These are phyloP conservation scores for Teratosphaeria pseudoeucalypti DNA, from an alignment of 2,329 filamentous ascomycete genomes.

Conservation along the genomic window DNA sequence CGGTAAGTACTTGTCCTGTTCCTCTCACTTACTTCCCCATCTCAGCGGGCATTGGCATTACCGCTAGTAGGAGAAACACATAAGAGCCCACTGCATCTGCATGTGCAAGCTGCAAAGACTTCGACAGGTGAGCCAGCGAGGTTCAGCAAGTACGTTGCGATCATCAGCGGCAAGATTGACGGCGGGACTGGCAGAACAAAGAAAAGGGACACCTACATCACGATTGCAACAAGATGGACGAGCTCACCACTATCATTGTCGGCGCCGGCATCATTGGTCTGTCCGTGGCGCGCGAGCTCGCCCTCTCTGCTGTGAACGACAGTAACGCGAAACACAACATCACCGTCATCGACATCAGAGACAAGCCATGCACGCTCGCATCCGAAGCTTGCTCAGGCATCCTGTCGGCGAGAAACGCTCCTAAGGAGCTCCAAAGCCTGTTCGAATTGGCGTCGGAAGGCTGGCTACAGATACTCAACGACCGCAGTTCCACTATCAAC, in stretches of 20 bases:
- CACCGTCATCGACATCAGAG: constrained; percentile 16
- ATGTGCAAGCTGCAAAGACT: background rate
- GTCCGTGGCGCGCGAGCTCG: constrained; percentile 16
- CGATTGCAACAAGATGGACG: background rate
- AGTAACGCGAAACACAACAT: constrained; percentile 8
- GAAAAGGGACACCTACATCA: background rate
- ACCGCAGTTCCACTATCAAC: background rate
- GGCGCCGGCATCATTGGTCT: constrained; percentile 17
- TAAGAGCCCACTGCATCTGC: background rate
- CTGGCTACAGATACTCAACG: constrained; percentile 7
- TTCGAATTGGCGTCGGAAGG: constrained; percentile 1
- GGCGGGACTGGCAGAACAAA: background rate
- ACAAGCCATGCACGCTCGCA: constrained; percentile 6
- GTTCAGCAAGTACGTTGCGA: background rate
- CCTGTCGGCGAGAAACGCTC: constrained; percentile 6
- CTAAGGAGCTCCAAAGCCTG: constrained; percentile 3
- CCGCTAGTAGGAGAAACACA: background rate
- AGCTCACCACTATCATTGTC: constrained; percentile 12
- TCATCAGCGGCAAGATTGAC: background rate
- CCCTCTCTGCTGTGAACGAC: constrained; percentile 2
- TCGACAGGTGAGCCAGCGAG: background rate
- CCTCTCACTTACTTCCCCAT: background rate
- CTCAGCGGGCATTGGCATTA: background rate
- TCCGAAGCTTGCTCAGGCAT: constrained; percentile 12
- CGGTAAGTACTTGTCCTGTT: background rate